Percentiles rank a stretch among this genome's conserved stretches.
phyloP scores from a whole-genome alignment of 2,329 filamentous ascomycete genomes.

The Fusarium globosum region DNA sequence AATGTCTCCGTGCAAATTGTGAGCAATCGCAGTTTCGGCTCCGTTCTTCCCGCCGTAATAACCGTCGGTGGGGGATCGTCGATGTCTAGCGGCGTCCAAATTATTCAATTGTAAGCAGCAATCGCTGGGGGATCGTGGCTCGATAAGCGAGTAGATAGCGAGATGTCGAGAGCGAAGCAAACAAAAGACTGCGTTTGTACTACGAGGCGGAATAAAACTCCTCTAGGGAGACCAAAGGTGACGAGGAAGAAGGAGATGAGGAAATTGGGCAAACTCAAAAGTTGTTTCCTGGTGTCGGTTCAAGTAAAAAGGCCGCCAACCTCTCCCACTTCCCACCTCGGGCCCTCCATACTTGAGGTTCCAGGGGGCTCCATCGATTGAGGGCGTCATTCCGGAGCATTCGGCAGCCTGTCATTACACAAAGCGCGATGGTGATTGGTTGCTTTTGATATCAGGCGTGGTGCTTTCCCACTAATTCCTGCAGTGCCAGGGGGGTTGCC shows the following conservation, averaged over 20 bases:
- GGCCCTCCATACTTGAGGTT: constrained; percentile 3
- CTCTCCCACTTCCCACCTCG: background rate
- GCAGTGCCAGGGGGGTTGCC: background rate
- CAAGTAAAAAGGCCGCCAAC: constrained; percentile 6
- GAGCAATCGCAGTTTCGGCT: background rate
- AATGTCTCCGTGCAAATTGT: background rate
- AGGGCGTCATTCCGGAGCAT: constrained; percentile 36
- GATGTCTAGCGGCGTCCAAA: constrained; percentile 20
- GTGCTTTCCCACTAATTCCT: constrained; percentile 14
- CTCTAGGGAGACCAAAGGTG: constrained; percentile 12
- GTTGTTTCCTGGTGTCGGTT: constrained; percentile 18
- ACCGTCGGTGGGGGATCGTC: constrained; percentile 35
- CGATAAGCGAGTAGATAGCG: constrained; percentile 34
- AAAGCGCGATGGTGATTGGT: constrained; percentile 14
- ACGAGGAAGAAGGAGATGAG: background rate
- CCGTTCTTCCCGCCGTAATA: constrained; percentile 4
- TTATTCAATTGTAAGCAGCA: constrained; percentile 11
- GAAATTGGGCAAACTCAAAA: constrained; percentile 13
- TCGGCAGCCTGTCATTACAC: constrained; percentile 37
- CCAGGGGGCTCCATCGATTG: constrained; percentile 15
- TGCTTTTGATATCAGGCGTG: background rate
- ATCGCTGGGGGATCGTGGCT: background rate
- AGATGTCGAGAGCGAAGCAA: constrained; percentile 32
- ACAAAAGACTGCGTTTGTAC: constrained; percentile 31
- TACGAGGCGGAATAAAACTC: constrained; percentile 4